Base-by-base conservation (phyloP, 2,329 filamentous ascomycete genomes). In the Exophiala dermatitidis region DNA sequence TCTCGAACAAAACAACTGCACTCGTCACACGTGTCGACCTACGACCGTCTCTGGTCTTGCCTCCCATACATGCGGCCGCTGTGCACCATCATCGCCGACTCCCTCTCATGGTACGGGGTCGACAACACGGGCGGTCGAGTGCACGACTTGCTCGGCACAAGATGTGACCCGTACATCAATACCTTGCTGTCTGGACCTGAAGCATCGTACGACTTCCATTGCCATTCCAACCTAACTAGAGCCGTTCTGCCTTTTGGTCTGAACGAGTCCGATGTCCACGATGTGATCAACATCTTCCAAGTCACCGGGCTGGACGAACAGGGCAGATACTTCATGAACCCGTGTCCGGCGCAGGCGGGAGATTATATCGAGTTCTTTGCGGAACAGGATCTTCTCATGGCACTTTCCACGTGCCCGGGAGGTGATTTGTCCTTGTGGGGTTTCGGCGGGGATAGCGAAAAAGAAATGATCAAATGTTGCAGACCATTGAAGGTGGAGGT, bases 271-370 rank as follows among this genome's bases (percentile, higher is more conserved):
- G 87, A 93, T 65, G 81, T 93, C 1, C 88, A 94, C 64, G 88
- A 94, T 66, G 88, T 94, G 0, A 76, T 94, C 50, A 94, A 94
- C 64, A 75, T 94, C 2, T 93, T 94, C 66, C 88, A 94, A 67
- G 86, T 90, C 4, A 93, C 88, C 0, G 87, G 88, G 0, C 66
- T 93, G 44, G 84, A 93, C 63, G 74, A 79, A 49, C 64, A 84
- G 55, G 87, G 86, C 0, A 78, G 82, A 48, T 91, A 90, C 61
- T 90, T 88, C 56, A 94, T 94, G 74, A 71, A 73, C 47, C 68
- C 74, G 5, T 75, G 68, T 30, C 75, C 75, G 3, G 73, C 74
- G 3, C 72, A 70, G 54, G 54, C 66, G 28, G 71, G 71, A 28
- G 73, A 76, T 53, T 82, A 77, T 52, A 80, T 91, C 52, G 85